Percentiles rank a stretch among this genome's conserved stretches.
Evolutionary conservation across 805 yeast genomes (phyloP).

Genomic region (Tetrapisispora taiwanensis): DNA sequence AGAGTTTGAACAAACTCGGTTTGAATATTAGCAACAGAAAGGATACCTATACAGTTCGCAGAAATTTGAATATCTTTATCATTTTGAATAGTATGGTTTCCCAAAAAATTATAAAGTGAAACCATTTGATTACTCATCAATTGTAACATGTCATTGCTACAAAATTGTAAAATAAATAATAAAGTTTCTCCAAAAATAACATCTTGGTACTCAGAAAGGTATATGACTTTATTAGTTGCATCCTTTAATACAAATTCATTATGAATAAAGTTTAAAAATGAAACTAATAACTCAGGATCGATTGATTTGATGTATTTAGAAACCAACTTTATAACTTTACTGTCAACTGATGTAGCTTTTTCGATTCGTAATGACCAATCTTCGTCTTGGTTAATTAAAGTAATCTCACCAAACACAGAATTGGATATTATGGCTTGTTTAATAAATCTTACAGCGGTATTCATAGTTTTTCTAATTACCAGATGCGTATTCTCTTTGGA

Average conservation of each 20-base stretch:
- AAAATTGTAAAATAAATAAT: conserved; percentile 18
- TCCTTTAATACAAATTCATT: conserved; percentile 26
- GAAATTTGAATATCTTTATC: conserved; percentile 28
- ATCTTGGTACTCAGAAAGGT: conserved; percentile 18
- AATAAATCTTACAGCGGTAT: conserved; percentile 41
- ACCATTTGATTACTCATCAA: conserved; percentile 11
- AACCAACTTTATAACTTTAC: conserved; percentile 31
- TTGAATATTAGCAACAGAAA: conserved; percentile 20
- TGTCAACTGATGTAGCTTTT: conserved; percentile 57
- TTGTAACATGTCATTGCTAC: conserved; percentile 3
- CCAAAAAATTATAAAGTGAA: conserved; percentile 19
- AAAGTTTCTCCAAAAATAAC: conserved; percentile 31
- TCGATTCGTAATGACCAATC: conserved; percentile 65
- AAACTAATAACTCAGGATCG: conserved; percentile 14
- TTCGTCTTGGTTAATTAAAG: conserved; percentile 57
- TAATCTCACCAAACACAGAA: conserved; percentile 39
- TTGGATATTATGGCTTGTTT: conserved; percentile 57
- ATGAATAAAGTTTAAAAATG: conserved; percentile 30
- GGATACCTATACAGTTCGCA: conserved; percentile 39
- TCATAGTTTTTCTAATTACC: conserved; percentile 27
- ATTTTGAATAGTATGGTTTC: conserved; percentile 10
- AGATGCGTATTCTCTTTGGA: conserved; percentile 18
- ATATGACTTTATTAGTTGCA: conserved; percentile 5
- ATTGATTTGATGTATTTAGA: conserved; percentile 7
- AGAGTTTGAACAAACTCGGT: conserved; percentile 5